These are phyloP conservation scores for Schrenkiella parvula DNA, from an alignment of 345 rosid genomes.

Conservation along the genomic window DNA sequence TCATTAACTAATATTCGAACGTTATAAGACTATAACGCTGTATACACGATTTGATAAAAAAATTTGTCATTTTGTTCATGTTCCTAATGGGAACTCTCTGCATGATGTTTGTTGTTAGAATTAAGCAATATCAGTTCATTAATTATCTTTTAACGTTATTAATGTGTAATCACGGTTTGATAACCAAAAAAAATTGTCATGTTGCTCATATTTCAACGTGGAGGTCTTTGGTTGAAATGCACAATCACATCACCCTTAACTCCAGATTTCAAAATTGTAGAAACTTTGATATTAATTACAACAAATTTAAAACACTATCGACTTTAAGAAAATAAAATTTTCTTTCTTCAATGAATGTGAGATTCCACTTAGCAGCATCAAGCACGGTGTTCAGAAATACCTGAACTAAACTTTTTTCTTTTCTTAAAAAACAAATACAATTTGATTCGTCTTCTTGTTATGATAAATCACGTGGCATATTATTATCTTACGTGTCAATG, in stretches of 20 bases:
- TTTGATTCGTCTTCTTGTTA: conserved; percentile 3
- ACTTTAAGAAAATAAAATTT: not conserved
- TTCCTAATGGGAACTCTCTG: not conserved
- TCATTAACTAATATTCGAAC: conserved; percentile 14
- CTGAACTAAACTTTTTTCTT: not conserved
- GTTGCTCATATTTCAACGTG: not conserved
- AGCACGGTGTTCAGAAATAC: conserved; percentile 7
- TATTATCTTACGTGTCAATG: conserved; percentile 15
- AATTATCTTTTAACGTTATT: conserved; percentile 14
- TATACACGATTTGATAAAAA: not conserved
- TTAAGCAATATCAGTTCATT: conserved; percentile 14
- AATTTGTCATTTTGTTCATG: conserved; percentile 2
- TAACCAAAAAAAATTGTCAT: not conserved
- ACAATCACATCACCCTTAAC: not conserved
- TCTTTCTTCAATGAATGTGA: not conserved
- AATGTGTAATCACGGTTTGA: not conserved
- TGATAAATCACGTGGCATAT: conserved; percentile 3
- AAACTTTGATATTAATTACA: not conserved
- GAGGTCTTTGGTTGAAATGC: not conserved
- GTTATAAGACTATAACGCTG: conserved; percentile 2
- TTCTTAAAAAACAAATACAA: not conserved
- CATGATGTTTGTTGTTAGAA: not conserved
- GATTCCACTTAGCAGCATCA: conserved; percentile 15
- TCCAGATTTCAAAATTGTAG: not conserved
- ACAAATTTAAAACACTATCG: not conserved